Evolutionary conservation across 2,329 filamentous ascomycete species (phyloP).

Genomic region (Aspergillus pseudotamarii): DNA sequence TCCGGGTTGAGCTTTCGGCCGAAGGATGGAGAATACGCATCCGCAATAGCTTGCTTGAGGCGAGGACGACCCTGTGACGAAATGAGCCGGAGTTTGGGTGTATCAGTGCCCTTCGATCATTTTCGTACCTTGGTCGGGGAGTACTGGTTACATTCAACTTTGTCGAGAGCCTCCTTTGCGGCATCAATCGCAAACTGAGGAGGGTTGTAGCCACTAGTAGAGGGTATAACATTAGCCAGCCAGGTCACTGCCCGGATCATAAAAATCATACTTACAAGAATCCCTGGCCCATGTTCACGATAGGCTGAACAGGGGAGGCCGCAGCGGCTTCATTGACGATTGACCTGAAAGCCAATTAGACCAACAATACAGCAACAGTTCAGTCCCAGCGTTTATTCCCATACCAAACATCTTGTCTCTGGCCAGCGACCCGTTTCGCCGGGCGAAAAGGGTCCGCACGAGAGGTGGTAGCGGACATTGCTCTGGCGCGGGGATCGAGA

Average conservation of each 20-base stretch:
- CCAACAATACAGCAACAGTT: not conserved
- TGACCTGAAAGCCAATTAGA: slow-evolving; percentile 48
- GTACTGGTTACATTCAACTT: slow-evolving; percentile 98
- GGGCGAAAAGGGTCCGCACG: slow-evolving; percentile 48
- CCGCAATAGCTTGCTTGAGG: slow-evolving; percentile 87
- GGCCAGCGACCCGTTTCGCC: slow-evolving; percentile 52
- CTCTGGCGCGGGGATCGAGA: slow-evolving; percentile 28
- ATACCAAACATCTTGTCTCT: slow-evolving; percentile 56
- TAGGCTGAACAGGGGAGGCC: slow-evolving; percentile 64
- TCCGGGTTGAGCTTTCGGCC: slow-evolving; percentile 80
- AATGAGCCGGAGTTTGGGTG: slow-evolving; percentile 7
- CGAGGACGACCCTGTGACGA: slow-evolving; percentile 72
- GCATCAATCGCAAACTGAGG: slow-evolving; percentile 88
- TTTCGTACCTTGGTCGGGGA: slow-evolving; percentile 75
- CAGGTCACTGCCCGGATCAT: slow-evolving; percentile 1
- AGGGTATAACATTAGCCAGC: not conserved
- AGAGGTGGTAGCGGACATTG: slow-evolving; percentile 44
- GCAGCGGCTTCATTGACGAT: slow-evolving; percentile 70
- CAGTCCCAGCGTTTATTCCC: slow-evolving; percentile 4
- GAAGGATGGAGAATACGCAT: slow-evolving; percentile 90
- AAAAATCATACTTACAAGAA: slow-evolving; percentile 49
- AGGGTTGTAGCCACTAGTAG: slow-evolving; percentile 77
- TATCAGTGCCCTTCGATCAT: not conserved
- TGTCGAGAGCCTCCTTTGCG: slow-evolving; percentile 84
- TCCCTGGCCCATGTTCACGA: slow-evolving; percentile 71